Evolutionary conservation across 176 grass and related monocot genomes (phyloP).

Genomic region (Oryza meridionalis): DNA sequence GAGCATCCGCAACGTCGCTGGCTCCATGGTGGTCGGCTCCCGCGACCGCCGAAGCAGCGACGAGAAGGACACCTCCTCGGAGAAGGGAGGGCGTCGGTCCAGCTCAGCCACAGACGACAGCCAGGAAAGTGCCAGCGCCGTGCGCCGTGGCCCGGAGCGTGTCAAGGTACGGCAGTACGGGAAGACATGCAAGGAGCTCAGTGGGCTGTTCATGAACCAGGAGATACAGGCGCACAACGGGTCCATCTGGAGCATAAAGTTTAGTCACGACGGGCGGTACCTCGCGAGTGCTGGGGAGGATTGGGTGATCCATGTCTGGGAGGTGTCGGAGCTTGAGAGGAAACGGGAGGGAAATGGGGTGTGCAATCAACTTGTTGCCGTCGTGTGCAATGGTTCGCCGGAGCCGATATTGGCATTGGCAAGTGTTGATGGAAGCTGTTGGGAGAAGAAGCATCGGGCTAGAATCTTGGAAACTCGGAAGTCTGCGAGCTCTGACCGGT

Average conservation of each 20-base stretch:
- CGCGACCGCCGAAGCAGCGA: slow-evolving; percentile 74
- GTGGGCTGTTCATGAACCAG: slow-evolving; percentile 85
- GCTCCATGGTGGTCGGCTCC: slow-evolving; percentile 51
- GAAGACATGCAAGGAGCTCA: slow-evolving; percentile 91
- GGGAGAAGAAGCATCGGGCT: slow-evolving; percentile 69
- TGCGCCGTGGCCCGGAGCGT: slow-evolving; percentile 57
- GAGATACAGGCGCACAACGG: slow-evolving; percentile 84
- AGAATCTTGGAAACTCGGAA: slow-evolving; percentile 56
- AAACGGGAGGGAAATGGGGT: slow-evolving; percentile 56
- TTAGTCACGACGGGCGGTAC: slow-evolving; percentile 79
- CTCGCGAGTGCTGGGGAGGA: slow-evolving; percentile 92
- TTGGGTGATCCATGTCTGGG: slow-evolving; percentile 93
- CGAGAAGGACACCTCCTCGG: slow-evolving; percentile 82
- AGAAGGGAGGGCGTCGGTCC: slow-evolving; percentile 82
- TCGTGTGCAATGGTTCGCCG: slow-evolving; percentile 56
- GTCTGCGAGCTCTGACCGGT: slow-evolving; percentile 51
- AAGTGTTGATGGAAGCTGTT: slow-evolving; percentile 48
- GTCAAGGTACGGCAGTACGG: slow-evolving; percentile 77
- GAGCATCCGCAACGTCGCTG: slow-evolving; percentile 62
- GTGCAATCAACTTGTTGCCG: slow-evolving; percentile 66
- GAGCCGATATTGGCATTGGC: slow-evolving; percentile 60
- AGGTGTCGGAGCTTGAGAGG: slow-evolving; percentile 69
- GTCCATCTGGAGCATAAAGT: slow-evolving; percentile 88
- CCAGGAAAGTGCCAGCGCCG: slow-evolving; percentile 60
- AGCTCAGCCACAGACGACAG: slow-evolving; percentile 95